These are phyloP conservation scores for Suillus alpinus DNA, from an alignment of 768 basidiomycete genomes.

Conservation along the genomic window DNA sequence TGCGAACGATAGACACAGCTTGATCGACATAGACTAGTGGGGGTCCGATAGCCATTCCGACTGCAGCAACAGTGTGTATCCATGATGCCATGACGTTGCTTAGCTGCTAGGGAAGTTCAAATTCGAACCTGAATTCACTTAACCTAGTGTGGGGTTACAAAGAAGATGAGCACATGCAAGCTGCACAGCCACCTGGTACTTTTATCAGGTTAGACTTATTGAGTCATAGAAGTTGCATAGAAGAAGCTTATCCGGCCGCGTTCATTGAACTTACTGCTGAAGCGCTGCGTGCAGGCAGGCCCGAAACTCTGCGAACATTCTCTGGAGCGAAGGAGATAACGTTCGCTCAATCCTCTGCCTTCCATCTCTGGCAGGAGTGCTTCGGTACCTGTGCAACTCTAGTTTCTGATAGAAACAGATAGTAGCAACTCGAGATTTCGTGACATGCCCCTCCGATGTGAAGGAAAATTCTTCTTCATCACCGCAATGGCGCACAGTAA, in stretches of 20 bases:
- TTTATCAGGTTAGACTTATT: slow-evolving; percentile 2
- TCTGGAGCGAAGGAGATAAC: not conserved
- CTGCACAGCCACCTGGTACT: not conserved
- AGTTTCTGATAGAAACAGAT: not conserved
- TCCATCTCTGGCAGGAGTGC: not conserved
- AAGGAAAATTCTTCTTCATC: not conserved
- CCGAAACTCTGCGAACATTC: not conserved
- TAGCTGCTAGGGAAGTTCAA: not conserved
- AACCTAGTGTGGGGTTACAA: not conserved
- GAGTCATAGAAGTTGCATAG: not conserved
- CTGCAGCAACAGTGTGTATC: slow-evolving; percentile 65
- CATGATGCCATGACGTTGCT: slow-evolving; percentile 47
- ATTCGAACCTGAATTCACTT: not conserved
- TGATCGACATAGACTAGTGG: slow-evolving; percentile 86
- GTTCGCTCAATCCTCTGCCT: not conserved
- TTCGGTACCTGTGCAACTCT: not conserved
- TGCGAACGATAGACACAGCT: slow-evolving; percentile 74
- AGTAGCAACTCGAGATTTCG: not conserved
- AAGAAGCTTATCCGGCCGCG: not conserved
- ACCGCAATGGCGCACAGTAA: not conserved
- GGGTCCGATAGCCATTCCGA: slow-evolving; percentile 84
- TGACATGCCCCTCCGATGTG: not conserved
- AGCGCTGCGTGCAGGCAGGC: not conserved
- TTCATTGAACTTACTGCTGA: slow-evolving; percentile 1
- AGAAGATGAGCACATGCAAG: not conserved